Evolutionary conservation across 2,329 filamentous ascomycete species (phyloP).

Genomic region (Xylaria sp.): DNA sequence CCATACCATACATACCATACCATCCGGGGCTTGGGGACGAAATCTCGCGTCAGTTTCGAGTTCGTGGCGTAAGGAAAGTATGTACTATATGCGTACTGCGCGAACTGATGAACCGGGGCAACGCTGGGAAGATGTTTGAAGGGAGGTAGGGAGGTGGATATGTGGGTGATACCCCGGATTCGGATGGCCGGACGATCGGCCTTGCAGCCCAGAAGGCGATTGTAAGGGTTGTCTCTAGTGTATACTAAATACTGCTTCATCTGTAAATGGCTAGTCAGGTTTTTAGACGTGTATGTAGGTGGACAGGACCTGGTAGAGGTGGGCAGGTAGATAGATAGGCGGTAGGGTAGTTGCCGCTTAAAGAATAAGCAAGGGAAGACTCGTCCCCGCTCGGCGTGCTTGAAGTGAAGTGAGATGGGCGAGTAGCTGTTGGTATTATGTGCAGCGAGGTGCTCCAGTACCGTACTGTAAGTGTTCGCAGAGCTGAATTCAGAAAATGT

Average conservation of each 20-base stretch:
- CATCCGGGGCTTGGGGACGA: neutral
- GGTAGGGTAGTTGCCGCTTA: neutral
- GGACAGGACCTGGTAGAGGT: too few species aligned
- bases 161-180: neutral
- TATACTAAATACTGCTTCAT: neutral
- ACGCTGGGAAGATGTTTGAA: neutral
- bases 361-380: neutral
- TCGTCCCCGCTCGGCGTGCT: neutral
- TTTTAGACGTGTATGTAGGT: neutral
- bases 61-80: neutral
- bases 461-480: neutral
- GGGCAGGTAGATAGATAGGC: neutral
- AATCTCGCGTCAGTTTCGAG: neutral
- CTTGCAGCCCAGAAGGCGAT: neutral
- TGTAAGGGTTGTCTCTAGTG: neutral
- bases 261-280: neutral
- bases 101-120: too few species aligned
- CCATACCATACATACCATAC: slow-evolving; percentile 6
- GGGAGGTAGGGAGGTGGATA: neutral
- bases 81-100: too few species aligned
- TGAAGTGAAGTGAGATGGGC: neutral
- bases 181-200: slow-evolving; percentile 1
- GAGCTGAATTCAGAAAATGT: slow-evolving; percentile 4
- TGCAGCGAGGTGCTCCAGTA: neutral
- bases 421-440: neutral